These are phyloP conservation scores for Scutellaria galericulata DNA, from an alignment of 257 asterid species.

Conservation along the genomic window DNA sequence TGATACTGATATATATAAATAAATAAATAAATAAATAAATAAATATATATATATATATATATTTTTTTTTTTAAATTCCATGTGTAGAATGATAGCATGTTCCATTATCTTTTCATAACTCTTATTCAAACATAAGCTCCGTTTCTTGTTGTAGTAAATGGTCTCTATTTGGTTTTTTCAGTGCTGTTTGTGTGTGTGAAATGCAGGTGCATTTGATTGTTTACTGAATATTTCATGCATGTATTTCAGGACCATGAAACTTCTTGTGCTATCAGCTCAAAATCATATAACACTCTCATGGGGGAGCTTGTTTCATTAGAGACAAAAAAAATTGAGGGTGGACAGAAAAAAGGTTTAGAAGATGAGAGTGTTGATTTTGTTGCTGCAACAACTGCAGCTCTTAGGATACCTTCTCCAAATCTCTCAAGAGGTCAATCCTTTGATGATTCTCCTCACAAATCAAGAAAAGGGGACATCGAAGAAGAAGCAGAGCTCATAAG, in stretches of 20 bases:
- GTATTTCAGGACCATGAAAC: conserved; percentile 74
- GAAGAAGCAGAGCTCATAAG: conserved; percentile 77
- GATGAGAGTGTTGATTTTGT: conserved; percentile 88
- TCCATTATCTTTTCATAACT: background rate
- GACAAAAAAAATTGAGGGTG: conserved; percentile 54
- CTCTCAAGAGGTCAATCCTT: conserved; percentile 83
- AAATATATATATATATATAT: background rate
- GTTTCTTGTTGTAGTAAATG: conserved; percentile 17
- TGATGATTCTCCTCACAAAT: conserved; percentile 62
- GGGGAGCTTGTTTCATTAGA: conserved; percentile 92
- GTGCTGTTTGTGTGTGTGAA: background rate
- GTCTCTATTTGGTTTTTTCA: conserved; percentile 14
- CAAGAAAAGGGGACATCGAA: conserved; percentile 81
- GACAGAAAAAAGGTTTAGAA: conserved; percentile 47
- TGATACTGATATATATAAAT: background rate
- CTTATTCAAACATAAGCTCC: conserved; percentile 6
- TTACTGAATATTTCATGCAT: conserved; percentile 36
- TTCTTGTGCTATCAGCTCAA: conserved; percentile 77
- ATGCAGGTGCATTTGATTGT: conserved; percentile 1
- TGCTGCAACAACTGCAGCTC: conserved; percentile 96
- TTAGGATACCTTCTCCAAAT: conserved; percentile 94
- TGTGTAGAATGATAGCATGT: conserved; percentile 21
- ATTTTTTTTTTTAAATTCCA: background rate
- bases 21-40: no score
- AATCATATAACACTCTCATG: conserved; percentile 87